Evolutionary conservation across 768 basidiomycete genomes (phyloP), one percentile per base, ranked within the genome.

Genomic region (Kwoniella mangroviensis): DNA sequence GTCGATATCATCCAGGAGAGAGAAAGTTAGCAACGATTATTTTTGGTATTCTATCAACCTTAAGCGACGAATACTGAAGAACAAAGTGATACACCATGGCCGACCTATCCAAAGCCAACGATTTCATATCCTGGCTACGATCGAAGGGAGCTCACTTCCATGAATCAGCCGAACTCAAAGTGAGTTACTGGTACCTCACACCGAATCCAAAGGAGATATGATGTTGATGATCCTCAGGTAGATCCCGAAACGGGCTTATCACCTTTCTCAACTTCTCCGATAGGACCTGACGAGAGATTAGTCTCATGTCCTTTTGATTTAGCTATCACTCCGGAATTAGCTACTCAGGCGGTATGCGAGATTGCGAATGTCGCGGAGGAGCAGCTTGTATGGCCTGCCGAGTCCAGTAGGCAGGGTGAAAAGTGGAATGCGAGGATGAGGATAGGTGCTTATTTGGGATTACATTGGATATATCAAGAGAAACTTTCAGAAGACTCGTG

Each of bases 291-390:
- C 19, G 69, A 69, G 9, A 51, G 71, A 3, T 63, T 81, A 41
- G 71, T 84, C 3, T 79, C 80, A 3, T 81, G 83, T 66, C 84
- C 84, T 0, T 83, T 83, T 66, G 69, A 72, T 0, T 65, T 80
- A 24, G 79, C 81, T n/a, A 67, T 83, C n/a, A 84, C 84, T 0
- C 76, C 83, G 0, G 67, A 69, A 3, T 58, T 76, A 13, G 79
- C 77, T 5, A 65, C 73, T 15, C 13, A n/a, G n/a, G 73, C 80
- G 0, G 52, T 76, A 15, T 70, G 68, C 22, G 69, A 68, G 22
- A 26, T 74, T 3, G 15, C 21, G 1, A 56, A 58, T 22, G 13
- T 73, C 4, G 11, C 51, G 13, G 69, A 61, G 19, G 63, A 56
- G 3, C 63, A 71, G 12, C n/a, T 76, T 42, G 72, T 71, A 15